Percentiles rank a stretch among this genome's conserved stretches.
phyloP scores from a whole-genome alignment of 2,329 filamentous ascomycete genomes.

The Cordyceps tenuipes region DNA sequence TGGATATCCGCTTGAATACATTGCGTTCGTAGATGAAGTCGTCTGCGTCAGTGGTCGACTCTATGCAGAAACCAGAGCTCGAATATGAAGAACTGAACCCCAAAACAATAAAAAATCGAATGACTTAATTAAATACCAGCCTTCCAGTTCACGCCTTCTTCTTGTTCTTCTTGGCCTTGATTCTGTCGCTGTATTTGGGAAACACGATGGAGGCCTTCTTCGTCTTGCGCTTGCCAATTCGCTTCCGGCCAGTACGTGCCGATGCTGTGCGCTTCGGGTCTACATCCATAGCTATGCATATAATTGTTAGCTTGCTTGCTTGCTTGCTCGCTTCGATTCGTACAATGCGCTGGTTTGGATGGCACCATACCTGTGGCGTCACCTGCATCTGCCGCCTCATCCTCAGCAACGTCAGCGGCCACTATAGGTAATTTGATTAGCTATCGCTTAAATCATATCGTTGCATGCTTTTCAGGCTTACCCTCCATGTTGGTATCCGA shows the following conservation, averaged over 20 bases:
- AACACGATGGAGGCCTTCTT: slow-evolving; percentile 54
- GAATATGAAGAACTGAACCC: neutral
- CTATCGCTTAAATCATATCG: slow-evolving; percentile 9
- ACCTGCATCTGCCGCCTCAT: slow-evolving; percentile 21
- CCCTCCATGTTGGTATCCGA: slow-evolving; percentile 42
- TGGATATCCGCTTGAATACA: slow-evolving; percentile 5
- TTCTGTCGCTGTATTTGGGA: slow-evolving; percentile 46
- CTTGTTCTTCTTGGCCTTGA: slow-evolving; percentile 36
- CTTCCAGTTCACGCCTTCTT: slow-evolving; percentile 1
- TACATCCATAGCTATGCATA: slow-evolving; percentile 45
- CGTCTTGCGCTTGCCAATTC: slow-evolving; percentile 48
- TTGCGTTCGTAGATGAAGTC: neutral
- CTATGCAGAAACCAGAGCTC: neutral
- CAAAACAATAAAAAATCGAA: neutral
- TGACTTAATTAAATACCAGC: neutral
- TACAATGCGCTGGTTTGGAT: neutral
- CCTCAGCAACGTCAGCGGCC: slow-evolving; percentile 20
- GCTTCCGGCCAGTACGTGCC: slow-evolving; percentile 37
- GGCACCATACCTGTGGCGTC: slow-evolving; percentile 16
- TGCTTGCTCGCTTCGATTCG: neutral
- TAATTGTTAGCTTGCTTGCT: neutral
- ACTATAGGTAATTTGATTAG: slow-evolving; percentile 15
- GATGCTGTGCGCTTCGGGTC: slow-evolving; percentile 35
- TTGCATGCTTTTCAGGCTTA: neutral
- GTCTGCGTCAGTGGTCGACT: neutral